Evolutionary conservation across 106 monocot genomes (phyloP).

Genomic region (Acanthochlamys bracteata): DNA sequence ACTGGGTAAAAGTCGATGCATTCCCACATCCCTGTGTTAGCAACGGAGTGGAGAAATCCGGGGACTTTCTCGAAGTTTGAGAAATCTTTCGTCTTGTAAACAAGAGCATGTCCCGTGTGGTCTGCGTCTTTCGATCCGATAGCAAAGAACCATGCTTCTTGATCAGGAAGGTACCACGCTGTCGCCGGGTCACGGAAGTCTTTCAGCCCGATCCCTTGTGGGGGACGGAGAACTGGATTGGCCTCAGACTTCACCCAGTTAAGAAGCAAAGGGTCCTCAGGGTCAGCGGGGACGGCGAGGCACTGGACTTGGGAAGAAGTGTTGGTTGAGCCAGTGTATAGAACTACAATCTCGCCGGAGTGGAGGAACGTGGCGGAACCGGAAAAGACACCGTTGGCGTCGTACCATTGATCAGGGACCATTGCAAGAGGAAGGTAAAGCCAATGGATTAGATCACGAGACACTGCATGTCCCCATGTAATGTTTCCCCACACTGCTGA

Average conservation of each 20-base stretch:
- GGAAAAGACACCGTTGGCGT: conserved; percentile 58
- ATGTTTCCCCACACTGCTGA: conserved; percentile 75
- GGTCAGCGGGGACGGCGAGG: conserved; percentile 44
- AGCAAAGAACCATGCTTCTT: conserved; percentile 42
- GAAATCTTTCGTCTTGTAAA: conserved; percentile 84
- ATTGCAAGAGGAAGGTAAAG: conserved; percentile 52
- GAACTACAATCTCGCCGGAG: conserved; percentile 34
- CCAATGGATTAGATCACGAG: conserved; percentile 67
- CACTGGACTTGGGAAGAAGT: conserved; percentile 57
- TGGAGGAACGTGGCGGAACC: conserved; percentile 61
- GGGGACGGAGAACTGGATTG: conserved; percentile 53
- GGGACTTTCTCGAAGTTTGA: conserved; percentile 34
- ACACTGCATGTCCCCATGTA: conserved; percentile 73
- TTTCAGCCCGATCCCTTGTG: conserved; percentile 30
- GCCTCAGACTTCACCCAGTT: conserved; percentile 44
- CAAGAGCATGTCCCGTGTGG: conserved; percentile 41
- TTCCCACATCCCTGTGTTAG: conserved; percentile 84
- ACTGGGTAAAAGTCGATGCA: conserved; percentile 90
- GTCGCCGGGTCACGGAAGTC: conserved; percentile 76
- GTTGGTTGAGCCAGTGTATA: conserved; percentile 65
- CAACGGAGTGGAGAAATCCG: conserved; percentile 41
- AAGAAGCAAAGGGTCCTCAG: conserved; percentile 38
- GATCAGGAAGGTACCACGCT: conserved; percentile 43
- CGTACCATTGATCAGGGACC: conserved; percentile 65
- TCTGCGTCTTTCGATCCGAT: conserved; percentile 54